Evolutionary conservation across 495 filamentous ascomycete genomes (phyloP), one percentile per base, ranked within the genome.

Genomic region (Penicillium lagena): DNA sequence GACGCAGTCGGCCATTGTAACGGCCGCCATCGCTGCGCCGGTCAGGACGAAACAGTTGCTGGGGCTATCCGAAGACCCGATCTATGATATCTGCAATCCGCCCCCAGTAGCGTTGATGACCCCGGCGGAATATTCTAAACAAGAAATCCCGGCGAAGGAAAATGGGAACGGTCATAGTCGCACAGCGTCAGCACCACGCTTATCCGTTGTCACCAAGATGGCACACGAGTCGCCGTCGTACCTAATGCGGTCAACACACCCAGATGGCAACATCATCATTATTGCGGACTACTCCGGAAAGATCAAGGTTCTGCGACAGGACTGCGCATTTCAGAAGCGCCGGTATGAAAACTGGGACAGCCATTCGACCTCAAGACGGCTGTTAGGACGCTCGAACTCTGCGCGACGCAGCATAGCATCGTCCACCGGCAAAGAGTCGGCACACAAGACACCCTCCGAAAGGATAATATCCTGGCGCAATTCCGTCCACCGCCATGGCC

Each of bases 31-130:
- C 6, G 81, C 96, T 50, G 94, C 94, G 0, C 94, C 93, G 1
- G 77, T 77, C 1, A 80, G 77, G 45, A 87, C 89, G 4, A 78
- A 88, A 47, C 85, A 89, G 59, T 71, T 87, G 2, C 73, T 99
- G 0, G 81, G 82, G 12, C 70, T 76, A 29, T 93, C 89, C 8
- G 86, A 88, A 42, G 93, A 99, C 59, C 94, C 91, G 7, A 77
- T 99, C 29, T 99, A 89, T 60, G 90, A 96, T 56, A 77, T 97
- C 14, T 97, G 93, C 70, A 96, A 99, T 55, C 93, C 93, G 9
- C 91, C 91, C 8, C 91, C 90, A 0, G 80, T 99, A 8, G 90
- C 85, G 2, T 79, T 99, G 7, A 70, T 90, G 30, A 86, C 80
- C 47, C 72, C 83, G 9, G 39, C 58, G 14, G 54, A 55, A 7